phyloP scores from a whole-genome alignment of 805 yeast species.

The Candida anglica region DNA sequence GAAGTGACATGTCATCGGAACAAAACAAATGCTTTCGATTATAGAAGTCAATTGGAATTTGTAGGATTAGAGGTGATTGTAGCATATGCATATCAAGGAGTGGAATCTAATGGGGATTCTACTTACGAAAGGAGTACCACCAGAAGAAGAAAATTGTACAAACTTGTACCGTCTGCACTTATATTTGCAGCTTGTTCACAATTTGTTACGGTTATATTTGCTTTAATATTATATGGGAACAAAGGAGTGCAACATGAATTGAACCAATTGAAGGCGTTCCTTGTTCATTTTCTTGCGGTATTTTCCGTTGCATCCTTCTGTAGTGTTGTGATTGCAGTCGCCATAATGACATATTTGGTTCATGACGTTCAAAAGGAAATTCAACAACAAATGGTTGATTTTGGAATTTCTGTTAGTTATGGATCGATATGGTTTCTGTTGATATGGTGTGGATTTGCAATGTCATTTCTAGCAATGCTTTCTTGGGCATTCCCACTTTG shows the following conservation, averaged over 20 bases:
- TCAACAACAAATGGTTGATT: constrained; percentile 31
- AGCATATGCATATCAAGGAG: constrained; percentile 43
- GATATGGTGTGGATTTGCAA: constrained; percentile 32
- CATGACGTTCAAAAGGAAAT: constrained; percentile 20
- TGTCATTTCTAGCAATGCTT: constrained; percentile 19
- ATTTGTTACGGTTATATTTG: constrained; percentile 20
- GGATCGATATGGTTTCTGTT: constrained; percentile 42
- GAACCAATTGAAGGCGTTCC: constrained; percentile 19
- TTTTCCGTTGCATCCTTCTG: constrained; percentile 32
- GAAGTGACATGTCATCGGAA: constrained; percentile 23
- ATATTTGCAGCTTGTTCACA: constrained; percentile 26
- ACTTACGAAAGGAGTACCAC: constrained; percentile 11
- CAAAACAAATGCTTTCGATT: constrained; percentile 33
- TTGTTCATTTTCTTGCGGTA: constrained; percentile 34
- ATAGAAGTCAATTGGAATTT: constrained; percentile 33
- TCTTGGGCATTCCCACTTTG: constrained; percentile 38
- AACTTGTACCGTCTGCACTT: constrained; percentile 23
- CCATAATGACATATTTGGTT: constrained; percentile 24
- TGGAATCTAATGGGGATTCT: constrained; percentile 8
- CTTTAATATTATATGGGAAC: constrained; percentile 32
- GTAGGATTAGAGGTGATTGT: constrained; percentile 42
- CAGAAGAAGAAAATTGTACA: constrained; percentile 11
- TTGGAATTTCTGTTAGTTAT: constrained; percentile 41
- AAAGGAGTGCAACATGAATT: constrained; percentile 32
- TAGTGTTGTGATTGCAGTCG: constrained; percentile 24